Evolutionary conservation across 2,329 filamentous ascomycete genomes (phyloP), one percentile per base, ranked within the genome.

Genomic region (Ceratocystis diversiconidia): DNA sequence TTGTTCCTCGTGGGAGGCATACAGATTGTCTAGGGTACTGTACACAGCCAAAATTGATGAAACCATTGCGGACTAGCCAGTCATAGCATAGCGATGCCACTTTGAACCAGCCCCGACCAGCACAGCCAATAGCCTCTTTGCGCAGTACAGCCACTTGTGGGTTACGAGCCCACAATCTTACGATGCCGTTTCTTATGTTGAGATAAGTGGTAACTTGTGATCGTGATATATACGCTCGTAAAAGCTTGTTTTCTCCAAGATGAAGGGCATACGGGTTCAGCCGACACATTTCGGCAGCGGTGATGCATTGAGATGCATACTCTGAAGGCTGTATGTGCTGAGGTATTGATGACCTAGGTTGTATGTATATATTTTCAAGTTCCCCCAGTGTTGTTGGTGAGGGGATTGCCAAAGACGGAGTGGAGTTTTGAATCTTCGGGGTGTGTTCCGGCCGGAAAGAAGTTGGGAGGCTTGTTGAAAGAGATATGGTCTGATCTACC

Each of bases 31-130:
- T 61, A 25, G 63, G 63, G 19, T 63, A 64, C 15, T 44, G 46
- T 2, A 94, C 82, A 73, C 94, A 97, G 17, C 95, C 94, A 73
- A 91, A 96, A 74, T 99, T 99, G 77, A 99, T 95, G 74, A 95
- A 96, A 22, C 94, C 94, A 69, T 88, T 85, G 68, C 92, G 86
- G 65, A 92, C 80, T 19, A 99, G 82, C 92, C 92, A 99, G 74
- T 95, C 86, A 73, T 94, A 95, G 69, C 91, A 94, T 65, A 96
- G 82, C 69, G 85, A 89, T 8, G 94, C 92, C 59, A 92, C 83
- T 67, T 90, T 87, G 74, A 96, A 96, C 85, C 91, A 97, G 64
- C 91, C 85, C 64, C 82, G 80, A 71, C 96, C 91, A 63, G 91
- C 89, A 76, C 92, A 97, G 2, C 94, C 94, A 57, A 92, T 83